Conservation (phyloP, 139 green algal genomes). For the Edaphochlamys debaryana region DNA sequence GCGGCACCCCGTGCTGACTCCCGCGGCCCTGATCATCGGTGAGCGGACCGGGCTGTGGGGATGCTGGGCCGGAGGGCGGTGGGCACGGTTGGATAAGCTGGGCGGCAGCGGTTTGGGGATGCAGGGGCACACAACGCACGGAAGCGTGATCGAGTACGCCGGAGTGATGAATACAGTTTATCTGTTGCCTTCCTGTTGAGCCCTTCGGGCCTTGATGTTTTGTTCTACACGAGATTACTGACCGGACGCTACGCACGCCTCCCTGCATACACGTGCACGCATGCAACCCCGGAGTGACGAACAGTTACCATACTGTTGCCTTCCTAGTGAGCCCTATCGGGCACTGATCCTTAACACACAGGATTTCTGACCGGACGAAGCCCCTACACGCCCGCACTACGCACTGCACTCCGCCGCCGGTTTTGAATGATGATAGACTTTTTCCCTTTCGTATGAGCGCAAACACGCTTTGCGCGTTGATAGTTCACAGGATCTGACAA, state of each 20-base stretch:
- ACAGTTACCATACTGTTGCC: slow-evolving; percentile 24
- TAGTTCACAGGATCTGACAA: too few relatives aligned
- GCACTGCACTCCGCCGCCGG: too few relatives aligned
- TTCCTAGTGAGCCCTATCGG: slow-evolving; percentile 13
- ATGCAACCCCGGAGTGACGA: slow-evolving; percentile 16
- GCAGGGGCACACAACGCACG: too few relatives aligned
- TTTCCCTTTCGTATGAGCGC: too few relatives aligned
- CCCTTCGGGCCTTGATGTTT: background rate
- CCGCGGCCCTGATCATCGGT: slow-evolving; percentile 70
- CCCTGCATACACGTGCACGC: too few relatives aligned
- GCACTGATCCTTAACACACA: slow-evolving; percentile 14
- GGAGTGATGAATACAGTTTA: slow-evolving; percentile 14
- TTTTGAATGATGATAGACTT: too few relatives aligned
- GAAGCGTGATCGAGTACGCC: too few relatives aligned
- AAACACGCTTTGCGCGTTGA: too few relatives aligned
- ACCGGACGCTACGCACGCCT: background rate
- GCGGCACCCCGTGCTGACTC: slow-evolving; percentile 87
- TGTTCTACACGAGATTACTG: slow-evolving; percentile 37
- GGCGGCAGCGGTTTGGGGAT: too few relatives aligned
- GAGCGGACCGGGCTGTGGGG: background rate
- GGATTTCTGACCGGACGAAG: slow-evolving; percentile 27
- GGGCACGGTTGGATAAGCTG: too few relatives aligned
- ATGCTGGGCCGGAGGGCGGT: background rate
- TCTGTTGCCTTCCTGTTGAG: slow-evolving; percentile 30
- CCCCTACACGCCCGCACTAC: too few relatives aligned